Base-by-base conservation (phyloP, 1,139 yeast genomes). In the Lodderomyces pseudojiufengensis region DNA sequence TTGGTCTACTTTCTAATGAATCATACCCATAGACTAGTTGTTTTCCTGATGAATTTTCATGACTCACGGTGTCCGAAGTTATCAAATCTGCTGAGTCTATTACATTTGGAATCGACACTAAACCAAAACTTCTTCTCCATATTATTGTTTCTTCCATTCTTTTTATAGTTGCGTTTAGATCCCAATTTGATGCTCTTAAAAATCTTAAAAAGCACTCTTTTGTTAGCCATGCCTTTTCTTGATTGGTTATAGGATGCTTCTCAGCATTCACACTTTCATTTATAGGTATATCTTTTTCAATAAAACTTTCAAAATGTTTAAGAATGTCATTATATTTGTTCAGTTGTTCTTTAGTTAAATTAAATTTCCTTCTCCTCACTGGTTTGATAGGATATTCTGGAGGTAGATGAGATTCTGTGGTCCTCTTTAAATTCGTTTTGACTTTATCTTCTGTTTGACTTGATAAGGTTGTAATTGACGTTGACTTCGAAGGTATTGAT, bases 101-200 rank as follows among this genome's bases (percentile, higher is more conserved):
- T 51, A 57, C 55, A 9, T 52, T 59, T 37, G 79, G 74, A 34
- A 77, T 64, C 13, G 81, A 74, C 23, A 78, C 76, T 21, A 88
- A 82, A 9, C 97, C 97, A 57, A 87, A 90, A 37, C 86, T 86
- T 47, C 97, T 77, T 63, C 97, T 77, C 97, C 97, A 92, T 3
- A 85, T 76, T 11, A 92, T 48, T 0, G 97, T 83, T 16, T 76
- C 77, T 48, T 79, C 82, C 8, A 92, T 66, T 48, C 98, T 74
- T 44, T 75, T 76, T 35, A 80, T 81, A 20, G 95, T 84, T 14
- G 80, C 84, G 20, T 73, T 70, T 1, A 72, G 68, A 30, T 77
- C 73, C 97, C 97, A 92, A 57, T 87, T 90, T 32, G 95, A 81
- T 9, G 97, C 98, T 34, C 96, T 72, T 38, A 90, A 65, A 52